A percentile compares a stretch with the other conserved stretches of the same genome.
phyloP scores from a whole-genome alignment of 2,329 filamentous ascomycete genomes.

The Xylaria hypoxylon region DNA sequence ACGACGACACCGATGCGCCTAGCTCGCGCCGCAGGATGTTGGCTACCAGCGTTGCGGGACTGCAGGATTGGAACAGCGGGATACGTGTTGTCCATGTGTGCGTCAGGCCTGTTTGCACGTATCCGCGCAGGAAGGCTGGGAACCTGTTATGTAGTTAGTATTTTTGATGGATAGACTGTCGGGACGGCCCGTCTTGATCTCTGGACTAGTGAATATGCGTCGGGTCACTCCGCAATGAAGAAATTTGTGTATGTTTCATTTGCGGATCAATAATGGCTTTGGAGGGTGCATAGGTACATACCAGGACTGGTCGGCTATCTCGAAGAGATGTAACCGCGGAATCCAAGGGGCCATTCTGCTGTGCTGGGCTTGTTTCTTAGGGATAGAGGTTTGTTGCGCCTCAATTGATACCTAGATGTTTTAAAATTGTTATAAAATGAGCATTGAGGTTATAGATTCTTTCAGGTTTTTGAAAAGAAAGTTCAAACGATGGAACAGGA shows the following conservation, averaged over 20 bases:
- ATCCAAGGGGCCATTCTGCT: slow-evolving; percentile 57
- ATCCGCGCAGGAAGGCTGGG: slow-evolving; percentile 71
- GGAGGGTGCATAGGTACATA: slow-evolving; percentile 52
- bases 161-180: not conserved
- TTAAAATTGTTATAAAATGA: not conserved
- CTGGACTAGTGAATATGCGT: no score
- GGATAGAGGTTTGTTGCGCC: not conserved
- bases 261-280: not conserved
- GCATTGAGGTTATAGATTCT: not conserved
- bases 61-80: slow-evolving; percentile 66
- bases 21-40: slow-evolving; percentile 65
- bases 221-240: not conserved
- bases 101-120: slow-evolving; percentile 73
- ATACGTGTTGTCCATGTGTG: slow-evolving; percentile 71
- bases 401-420: not conserved
- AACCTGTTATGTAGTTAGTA: slow-evolving; percentile 61
- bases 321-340: slow-evolving; percentile 72
- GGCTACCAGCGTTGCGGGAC: slow-evolving; percentile 72
- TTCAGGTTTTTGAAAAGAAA: not conserved
- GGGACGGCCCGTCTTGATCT: slow-evolving; percentile 15
- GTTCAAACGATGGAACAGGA: no score
- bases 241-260: not conserved
- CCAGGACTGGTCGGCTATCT: slow-evolving; percentile 76
- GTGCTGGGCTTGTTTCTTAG: not conserved
- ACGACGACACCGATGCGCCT: slow-evolving; percentile 59